Evolutionary conservation across 225 moss, liverwort and hornwort genomes (phyloP), one percentile per base, ranked within the genome.

Genomic region (Anthoceros angustus): DNA sequence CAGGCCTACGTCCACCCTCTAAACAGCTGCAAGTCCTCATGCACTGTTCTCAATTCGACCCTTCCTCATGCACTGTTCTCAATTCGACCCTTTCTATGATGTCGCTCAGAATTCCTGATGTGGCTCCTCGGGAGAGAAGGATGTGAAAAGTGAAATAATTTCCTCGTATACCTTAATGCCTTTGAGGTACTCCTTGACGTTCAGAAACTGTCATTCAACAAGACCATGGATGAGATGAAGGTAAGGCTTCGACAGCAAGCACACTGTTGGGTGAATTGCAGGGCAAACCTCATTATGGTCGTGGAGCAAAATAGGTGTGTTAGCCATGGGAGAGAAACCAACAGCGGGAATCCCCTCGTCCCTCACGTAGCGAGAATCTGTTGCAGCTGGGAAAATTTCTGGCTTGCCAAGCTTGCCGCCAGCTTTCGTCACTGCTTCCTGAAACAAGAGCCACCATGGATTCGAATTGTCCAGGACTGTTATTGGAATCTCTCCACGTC

Each of bases 291-390:
- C 94, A 68, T 95, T 91, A 74, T 90, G 86, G 20, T 78, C 88
- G 70, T 91, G 94, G 69, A 86, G 70, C 68, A 88, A 70, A 67
- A 88, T 15, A 26, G 86, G 94, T 39, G 90, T 90, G 73, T 91
- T 88, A 9, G 88, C 80, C 86, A 95, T 90, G 42, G 91, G 94
- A 16, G 90, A 91, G 61, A 95, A 95, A 43, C 94, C 94, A 23
- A 95, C 72, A 5, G 78, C 82, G 4, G 81, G 42, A 66, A 95
- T 82, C 23, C 90, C 90, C 67, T 82, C 73, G 20, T 60, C 9
- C 62, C 85, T 74, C 40, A 85, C 62, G 72, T 63, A 86, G 45
- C 86, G 84, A 39, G 85, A 70, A 70, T 95, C 94, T 45, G 94
- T 88, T 41, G 77, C 4, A 39, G 85, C 94, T 70, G 69, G 63